phyloP scores from a whole-genome alignment of 2,329 filamentous ascomycete species.

The Cladobotryum mycophilum region DNA sequence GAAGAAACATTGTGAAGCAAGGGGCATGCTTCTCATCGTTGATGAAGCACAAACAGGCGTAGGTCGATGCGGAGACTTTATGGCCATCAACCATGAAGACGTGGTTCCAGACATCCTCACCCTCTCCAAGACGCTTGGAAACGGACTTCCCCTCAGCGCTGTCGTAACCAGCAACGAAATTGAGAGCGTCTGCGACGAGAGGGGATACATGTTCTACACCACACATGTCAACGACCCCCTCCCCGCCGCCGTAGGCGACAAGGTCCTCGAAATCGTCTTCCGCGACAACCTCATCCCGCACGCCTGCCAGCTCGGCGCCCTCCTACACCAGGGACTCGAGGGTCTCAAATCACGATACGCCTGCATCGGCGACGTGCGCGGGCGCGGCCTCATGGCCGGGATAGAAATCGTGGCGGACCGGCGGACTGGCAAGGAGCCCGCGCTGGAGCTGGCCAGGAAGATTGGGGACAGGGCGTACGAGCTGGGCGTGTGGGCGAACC shows the following conservation, averaged over 20 bases:
- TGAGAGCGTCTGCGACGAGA: conserved; percentile 39
- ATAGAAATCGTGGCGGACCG: conserved; percentile 51
- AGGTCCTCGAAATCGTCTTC: conserved; percentile 56
- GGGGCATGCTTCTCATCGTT: conserved; percentile 55
- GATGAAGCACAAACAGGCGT: conserved; percentile 58
- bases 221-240: conserved; percentile 59
- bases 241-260: conserved; percentile 52
- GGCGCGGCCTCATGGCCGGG: conserved; percentile 51
- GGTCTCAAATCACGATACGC: conserved; percentile 44
- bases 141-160: conserved; percentile 52
- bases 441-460: conserved; percentile 38
- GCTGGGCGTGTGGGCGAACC: conserved; percentile 50
- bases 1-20: conserved; percentile 46
- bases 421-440: conserved; percentile 41
- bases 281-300: conserved; percentile 46
- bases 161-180: conserved; percentile 51
- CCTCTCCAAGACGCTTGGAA: conserved; percentile 55
- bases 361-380: conserved; percentile 57
- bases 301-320: conserved; percentile 36
- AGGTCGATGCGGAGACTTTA: conserved; percentile 51
- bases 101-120: conserved; percentile 54
- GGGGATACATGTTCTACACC: conserved; percentile 51
- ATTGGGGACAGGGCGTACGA: conserved; percentile 44
- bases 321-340: conserved; percentile 42
- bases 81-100: conserved; percentile 50